Conservation (phyloP, 495 filamentous ascomycete species). For the Aspergillus panamensis region DNA sequence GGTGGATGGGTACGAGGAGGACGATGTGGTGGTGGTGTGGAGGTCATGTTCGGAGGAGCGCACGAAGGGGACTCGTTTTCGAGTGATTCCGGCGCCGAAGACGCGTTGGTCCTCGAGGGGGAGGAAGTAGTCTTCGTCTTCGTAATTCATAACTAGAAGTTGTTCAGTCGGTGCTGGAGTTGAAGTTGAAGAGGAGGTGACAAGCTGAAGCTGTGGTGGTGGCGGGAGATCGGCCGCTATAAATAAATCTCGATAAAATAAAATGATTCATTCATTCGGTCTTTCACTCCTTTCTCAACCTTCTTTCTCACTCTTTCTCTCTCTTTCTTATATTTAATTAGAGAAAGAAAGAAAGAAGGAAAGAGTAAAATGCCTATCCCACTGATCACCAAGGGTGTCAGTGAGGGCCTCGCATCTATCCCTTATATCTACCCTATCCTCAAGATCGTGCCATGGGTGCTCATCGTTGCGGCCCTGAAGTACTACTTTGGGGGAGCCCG, state of each 20-base stretch:
- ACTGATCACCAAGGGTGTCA: slow-evolving; percentile 57
- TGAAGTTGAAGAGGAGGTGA: background rate
- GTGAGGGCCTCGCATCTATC: slow-evolving; percentile 62
- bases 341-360: background rate
- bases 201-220: background rate
- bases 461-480: slow-evolving; percentile 65
- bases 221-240: slow-evolving; percentile 28
- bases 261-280: slow-evolving; percentile 2
- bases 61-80: slow-evolving; percentile 78
- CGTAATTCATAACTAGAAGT: slow-evolving; percentile 19
- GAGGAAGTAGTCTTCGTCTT: slow-evolving; percentile 60
- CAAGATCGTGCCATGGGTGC: slow-evolving; percentile 55
- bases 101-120: slow-evolving; percentile 68
- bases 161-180: background rate
- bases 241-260: background rate
- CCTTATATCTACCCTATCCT: slow-evolving; percentile 61
- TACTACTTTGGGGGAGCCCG: slow-evolving; percentile 70
- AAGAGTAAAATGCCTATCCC: slow-evolving; percentile 73
- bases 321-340: background rate
- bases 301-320: background rate
- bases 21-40: slow-evolving; percentile 32
- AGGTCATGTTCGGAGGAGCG: slow-evolving; percentile 55
- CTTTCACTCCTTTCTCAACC: slow-evolving; percentile 9
- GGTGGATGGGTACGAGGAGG: slow-evolving; percentile 21
- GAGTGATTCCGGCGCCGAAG: slow-evolving; percentile 76